These are phyloP conservation scores for Amaranthus cruentus DNA, from an alignment of 148 eudicot species.

Conservation along the genomic window DNA sequence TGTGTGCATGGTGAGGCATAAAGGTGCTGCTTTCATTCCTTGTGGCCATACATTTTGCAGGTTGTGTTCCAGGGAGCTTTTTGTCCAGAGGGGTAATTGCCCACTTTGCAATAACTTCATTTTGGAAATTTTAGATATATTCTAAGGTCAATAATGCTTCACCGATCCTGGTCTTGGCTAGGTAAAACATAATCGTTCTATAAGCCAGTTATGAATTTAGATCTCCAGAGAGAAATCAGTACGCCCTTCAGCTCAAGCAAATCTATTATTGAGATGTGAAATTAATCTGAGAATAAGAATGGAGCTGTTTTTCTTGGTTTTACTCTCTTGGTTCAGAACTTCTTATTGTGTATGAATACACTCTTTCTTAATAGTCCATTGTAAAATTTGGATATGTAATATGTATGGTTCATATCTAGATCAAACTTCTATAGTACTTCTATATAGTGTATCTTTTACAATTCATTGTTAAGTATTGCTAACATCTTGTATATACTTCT, in stretches of 20 bases:
- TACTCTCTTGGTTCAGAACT: slow-evolving; percentile 4
- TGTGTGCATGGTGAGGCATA: slow-evolving; percentile 86
- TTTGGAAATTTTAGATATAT: slow-evolving; percentile 73
- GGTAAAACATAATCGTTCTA: background rate
- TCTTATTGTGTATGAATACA: slow-evolving; percentile 20
- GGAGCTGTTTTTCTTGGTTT: background rate
- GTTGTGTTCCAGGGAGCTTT: slow-evolving; percentile 74
- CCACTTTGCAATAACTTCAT: slow-evolving; percentile 78
- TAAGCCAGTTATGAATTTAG: background rate
- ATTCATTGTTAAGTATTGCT: background rate
- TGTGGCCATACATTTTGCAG: slow-evolving; percentile 94
- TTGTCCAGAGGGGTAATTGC: slow-evolving; percentile 70
- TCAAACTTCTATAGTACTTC: slow-evolving; percentile 8
- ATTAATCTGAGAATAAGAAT: slow-evolving; percentile 4
- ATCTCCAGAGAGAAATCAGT: background rate
- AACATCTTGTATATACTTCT: background rate
- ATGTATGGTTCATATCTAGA: slow-evolving; percentile 16
- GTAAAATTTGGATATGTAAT: slow-evolving; percentile 6
- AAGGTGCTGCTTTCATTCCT: slow-evolving; percentile 66
- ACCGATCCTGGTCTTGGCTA: background rate
- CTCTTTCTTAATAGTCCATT: slow-evolving; percentile 9
- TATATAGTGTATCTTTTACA: background rate
- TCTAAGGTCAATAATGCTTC: slow-evolving; percentile 24
- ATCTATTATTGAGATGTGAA: background rate
- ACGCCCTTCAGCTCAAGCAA: slow-evolving; percentile 8